A percentile compares a stretch with the other conserved stretches of the same genome.
Conservation (phyloP, 1,284 basidiomycete genomes). For the Sporisorium sorghi region DNA sequence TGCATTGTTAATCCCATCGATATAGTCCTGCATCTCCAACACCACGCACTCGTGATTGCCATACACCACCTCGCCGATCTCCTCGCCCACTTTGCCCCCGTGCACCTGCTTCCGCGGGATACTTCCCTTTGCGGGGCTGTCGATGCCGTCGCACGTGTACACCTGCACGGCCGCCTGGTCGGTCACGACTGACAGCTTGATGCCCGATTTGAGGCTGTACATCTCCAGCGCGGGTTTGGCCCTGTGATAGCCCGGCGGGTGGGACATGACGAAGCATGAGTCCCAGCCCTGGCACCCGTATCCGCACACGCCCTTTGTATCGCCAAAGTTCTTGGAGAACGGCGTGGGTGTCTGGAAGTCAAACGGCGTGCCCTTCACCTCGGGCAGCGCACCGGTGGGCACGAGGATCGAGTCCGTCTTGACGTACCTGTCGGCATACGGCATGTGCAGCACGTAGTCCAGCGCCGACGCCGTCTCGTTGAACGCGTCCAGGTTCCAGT, state of each 20-base stretch:
- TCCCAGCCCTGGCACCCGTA: slow-evolving; percentile 61
- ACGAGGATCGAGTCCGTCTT: slow-evolving; percentile 55
- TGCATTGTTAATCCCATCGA: slow-evolving; percentile 61
- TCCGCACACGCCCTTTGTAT: slow-evolving; percentile 58
- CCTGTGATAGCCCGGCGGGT: slow-evolving; percentile 51
- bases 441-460: slow-evolving; percentile 59
- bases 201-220: slow-evolving; percentile 54
- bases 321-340: slow-evolving; percentile 53
- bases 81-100: slow-evolving; percentile 56
- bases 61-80: slow-evolving; percentile 50
- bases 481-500: slow-evolving; percentile 65
- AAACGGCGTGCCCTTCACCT: slow-evolving; percentile 49
- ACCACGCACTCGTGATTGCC: slow-evolving; percentile 60
- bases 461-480: slow-evolving; percentile 43
- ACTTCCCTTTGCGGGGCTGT: slow-evolving; percentile 46
- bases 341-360: slow-evolving; percentile 54
- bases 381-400: slow-evolving; percentile 54
- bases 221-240: slow-evolving; percentile 53
- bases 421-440: slow-evolving; percentile 58
- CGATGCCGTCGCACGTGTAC: slow-evolving; percentile 58
- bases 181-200: slow-evolving; percentile 54
- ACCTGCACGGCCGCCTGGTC: slow-evolving; percentile 61
- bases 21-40: slow-evolving; percentile 63
- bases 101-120: slow-evolving; percentile 62
- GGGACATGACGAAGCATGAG: slow-evolving; percentile 57